Conservation (phyloP, 192 early-diverging fungal species). For the Coemansia erecta region DNA sequence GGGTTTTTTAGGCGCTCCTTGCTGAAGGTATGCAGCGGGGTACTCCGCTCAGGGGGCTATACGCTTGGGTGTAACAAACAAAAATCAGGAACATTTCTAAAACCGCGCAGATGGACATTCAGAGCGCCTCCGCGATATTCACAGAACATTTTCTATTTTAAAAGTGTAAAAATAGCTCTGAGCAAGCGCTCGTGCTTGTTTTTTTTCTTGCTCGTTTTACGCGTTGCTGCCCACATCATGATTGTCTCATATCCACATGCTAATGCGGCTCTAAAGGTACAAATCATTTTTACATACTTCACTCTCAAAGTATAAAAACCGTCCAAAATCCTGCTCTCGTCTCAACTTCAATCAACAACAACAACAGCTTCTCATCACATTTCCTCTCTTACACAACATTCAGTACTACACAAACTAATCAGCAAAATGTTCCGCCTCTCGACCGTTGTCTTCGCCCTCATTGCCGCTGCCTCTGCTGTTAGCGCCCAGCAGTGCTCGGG, state of each 20-base stretch:
- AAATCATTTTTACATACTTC: neutral
- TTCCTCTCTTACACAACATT: neutral
- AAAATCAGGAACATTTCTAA: too few relatives aligned
- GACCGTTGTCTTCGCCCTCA: constrained; percentile 6
- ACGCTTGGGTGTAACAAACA: too few relatives aligned
- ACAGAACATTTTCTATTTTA: neutral
- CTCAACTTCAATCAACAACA: neutral
- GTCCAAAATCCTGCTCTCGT: neutral
- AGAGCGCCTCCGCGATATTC: neutral
- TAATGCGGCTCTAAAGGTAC: too few relatives aligned
- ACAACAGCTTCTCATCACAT: neutral
- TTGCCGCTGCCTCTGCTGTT: constrained; percentile 8
- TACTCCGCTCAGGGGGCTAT: too few relatives aligned
- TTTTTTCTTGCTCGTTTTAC: neutral
- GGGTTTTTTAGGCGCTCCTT: too few relatives aligned
- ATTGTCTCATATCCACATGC: constrained; percentile 7
- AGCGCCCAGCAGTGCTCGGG: constrained; percentile 30
- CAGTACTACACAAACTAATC: too few relatives aligned
- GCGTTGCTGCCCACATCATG: neutral
- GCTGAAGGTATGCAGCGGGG: too few relatives aligned
- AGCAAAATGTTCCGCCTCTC: constrained; percentile 7
- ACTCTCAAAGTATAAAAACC: neutral
- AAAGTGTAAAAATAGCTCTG: constrained; percentile 1
- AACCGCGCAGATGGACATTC: neutral
- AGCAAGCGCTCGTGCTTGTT: neutral